Evolutionary conservation across 2,329 filamentous ascomycete species (phyloP).

Genomic region (Ceratocystis colombiana): DNA sequence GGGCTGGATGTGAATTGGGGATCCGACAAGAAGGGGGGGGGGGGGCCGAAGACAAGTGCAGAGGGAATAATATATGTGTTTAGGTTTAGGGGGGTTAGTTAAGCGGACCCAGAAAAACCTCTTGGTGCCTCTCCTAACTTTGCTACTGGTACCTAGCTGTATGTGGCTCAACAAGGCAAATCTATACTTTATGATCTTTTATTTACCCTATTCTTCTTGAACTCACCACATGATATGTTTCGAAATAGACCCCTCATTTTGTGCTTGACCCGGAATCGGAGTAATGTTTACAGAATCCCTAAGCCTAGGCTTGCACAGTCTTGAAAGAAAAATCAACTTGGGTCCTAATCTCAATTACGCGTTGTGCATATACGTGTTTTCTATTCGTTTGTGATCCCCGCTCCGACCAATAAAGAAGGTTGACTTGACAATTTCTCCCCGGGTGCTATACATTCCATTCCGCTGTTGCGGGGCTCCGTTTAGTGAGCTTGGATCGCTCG

Average conservation of each 20-base stretch:
- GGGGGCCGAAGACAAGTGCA: background rate
- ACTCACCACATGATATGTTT: background rate
- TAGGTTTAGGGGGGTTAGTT: conserved; percentile 2
- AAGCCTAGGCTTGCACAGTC: background rate
- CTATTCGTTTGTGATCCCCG: background rate
- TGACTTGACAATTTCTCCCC: conserved; percentile 1
- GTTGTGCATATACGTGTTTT: conserved; percentile 7
- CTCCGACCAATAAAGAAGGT: background rate
- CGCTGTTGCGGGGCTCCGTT: conserved; percentile 11
- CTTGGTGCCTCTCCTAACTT: background rate
- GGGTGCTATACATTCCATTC: background rate
- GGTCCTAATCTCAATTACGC: background rate
- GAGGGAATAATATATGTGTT: conserved; percentile 12
- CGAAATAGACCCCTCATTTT: conserved; percentile 8
- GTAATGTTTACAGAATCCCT: background rate
- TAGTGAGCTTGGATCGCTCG: background rate
- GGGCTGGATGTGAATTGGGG: conserved; percentile 8
- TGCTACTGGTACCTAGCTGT: background rate
- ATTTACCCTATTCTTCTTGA: too few relatives aligned
- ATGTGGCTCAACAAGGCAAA: background rate
- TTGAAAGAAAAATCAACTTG: background rate
- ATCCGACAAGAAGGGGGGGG: background rate
- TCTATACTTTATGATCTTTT: background rate
- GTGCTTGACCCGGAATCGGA: background rate
- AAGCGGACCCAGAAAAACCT: conserved; percentile 14